A percentile compares a stretch with the other conserved stretches of the same genome.
These are phyloP conservation scores for Saturnispora bothae DNA, from an alignment of 805 yeast genomes.

Conservation along the genomic window DNA sequence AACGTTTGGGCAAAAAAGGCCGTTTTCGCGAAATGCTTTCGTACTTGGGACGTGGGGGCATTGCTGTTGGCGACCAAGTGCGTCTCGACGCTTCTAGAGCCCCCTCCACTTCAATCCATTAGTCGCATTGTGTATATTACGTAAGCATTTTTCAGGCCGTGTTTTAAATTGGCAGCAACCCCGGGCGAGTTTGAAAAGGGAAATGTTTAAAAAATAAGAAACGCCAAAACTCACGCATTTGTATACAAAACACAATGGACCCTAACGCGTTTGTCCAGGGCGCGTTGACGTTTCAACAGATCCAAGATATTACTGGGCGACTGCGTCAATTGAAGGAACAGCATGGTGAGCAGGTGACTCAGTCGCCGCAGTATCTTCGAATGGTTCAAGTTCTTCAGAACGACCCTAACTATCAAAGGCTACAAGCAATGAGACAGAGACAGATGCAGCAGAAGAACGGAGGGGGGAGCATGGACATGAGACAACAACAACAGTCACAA, in stretches of 20 bases:
- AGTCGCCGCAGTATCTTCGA: slow-evolving; percentile 5
- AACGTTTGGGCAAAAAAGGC: slow-evolving; percentile 46
- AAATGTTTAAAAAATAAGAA: background rate
- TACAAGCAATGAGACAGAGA: background rate
- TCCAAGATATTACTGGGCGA: slow-evolving; percentile 6
- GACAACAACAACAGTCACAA: slow-evolving; percentile 4
- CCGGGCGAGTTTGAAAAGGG: too few relatives aligned
- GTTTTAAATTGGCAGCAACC: too few relatives aligned
- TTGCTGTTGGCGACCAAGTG: slow-evolving; percentile 18
- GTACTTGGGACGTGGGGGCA: slow-evolving; percentile 80
- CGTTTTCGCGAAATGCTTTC: slow-evolving; percentile 69
- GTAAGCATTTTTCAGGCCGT: too few relatives aligned
- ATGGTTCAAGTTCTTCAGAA: slow-evolving; percentile 7
- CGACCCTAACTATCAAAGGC: slow-evolving; percentile 8
- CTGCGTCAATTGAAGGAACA: slow-evolving; percentile 8
- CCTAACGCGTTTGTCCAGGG: slow-evolving; percentile 6
- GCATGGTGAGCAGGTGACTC: slow-evolving; percentile 7
- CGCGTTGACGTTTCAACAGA: slow-evolving; percentile 4
- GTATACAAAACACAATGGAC: slow-evolving; percentile 4
- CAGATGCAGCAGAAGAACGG: slow-evolving; percentile 1
- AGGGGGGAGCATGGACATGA: background rate
- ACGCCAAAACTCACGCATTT: slow-evolving; percentile 6
- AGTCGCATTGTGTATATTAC: too few relatives aligned
- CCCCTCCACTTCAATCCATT: too few relatives aligned
- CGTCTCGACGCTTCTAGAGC: too few relatives aligned